phyloP scores from a whole-genome alignment of 371 early-diverging fungal species.

The Coemansia sp. region DNA sequence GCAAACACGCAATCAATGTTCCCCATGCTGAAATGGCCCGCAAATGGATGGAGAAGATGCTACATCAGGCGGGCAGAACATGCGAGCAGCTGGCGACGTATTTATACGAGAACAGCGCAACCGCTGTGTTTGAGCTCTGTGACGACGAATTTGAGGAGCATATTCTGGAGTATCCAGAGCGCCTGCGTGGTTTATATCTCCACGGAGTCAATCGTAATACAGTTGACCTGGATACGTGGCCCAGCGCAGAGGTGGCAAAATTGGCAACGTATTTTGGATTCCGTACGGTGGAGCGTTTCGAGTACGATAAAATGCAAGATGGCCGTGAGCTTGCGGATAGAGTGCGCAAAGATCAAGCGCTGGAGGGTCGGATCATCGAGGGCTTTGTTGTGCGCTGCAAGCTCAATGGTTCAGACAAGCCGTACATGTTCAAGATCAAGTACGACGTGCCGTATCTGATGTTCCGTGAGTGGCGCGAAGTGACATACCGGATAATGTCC shows the following conservation, averaged over 20 bases:
- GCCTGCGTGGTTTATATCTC: slow-evolving; percentile 79
- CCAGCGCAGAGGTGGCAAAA: slow-evolving; percentile 57
- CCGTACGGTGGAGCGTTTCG: slow-evolving; percentile 53
- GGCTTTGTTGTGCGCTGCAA: slow-evolving; percentile 92
- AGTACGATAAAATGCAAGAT: slow-evolving; percentile 50
- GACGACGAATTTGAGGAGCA: slow-evolving; percentile 97
- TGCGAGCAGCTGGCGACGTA: slow-evolving; percentile 70
- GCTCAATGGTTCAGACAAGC: slow-evolving; percentile 27
- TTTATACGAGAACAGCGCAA: slow-evolving; percentile 67
- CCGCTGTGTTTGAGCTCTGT: slow-evolving; percentile 80
- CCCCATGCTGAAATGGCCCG: slow-evolving; percentile 69
- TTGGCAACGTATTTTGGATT: slow-evolving; percentile 82
- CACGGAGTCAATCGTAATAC: slow-evolving; percentile 92
- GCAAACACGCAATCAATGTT: slow-evolving; percentile 66
- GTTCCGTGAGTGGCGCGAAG: slow-evolving; percentile 95
- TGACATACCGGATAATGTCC: slow-evolving; percentile 64
- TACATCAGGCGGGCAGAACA: slow-evolving; percentile 58
- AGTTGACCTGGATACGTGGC: slow-evolving; percentile 67
- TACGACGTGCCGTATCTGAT: slow-evolving; percentile 89
- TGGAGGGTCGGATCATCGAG: slow-evolving; percentile 73
- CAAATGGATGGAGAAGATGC: slow-evolving; percentile 74
- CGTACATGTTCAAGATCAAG: slow-evolving; percentile 89
- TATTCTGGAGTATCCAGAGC: slow-evolving; percentile 77
- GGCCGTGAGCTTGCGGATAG: slow-evolving; percentile 68
- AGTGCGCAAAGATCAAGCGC: slow-evolving; percentile 61